Evolutionary conservation across 805 yeast species (phyloP).

Genomic region (Cyberlindnera bimundalis): DNA sequence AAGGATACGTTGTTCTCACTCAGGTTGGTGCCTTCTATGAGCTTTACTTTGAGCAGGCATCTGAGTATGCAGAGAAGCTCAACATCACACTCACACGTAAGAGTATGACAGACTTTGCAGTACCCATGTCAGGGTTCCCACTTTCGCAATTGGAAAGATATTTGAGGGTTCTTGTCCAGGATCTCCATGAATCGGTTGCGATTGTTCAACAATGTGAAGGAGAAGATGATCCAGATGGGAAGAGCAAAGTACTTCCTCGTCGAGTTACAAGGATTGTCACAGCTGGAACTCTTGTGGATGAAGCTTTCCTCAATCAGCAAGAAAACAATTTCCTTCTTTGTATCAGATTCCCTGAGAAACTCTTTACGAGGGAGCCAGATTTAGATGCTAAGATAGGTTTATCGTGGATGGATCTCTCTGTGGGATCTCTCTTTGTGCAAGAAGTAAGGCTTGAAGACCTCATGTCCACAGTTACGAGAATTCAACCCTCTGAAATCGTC

Average conservation of each 20-base stretch:
- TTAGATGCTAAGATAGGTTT: conserved; percentile 56
- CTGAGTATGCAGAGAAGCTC: conserved; percentile 61
- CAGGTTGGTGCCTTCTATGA: conserved; percentile 90
- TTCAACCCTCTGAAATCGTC: conserved; percentile 78
- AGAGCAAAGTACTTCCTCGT: conserved; percentile 46
- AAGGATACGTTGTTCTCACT: conserved; percentile 58
- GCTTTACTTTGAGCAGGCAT: conserved; percentile 86
- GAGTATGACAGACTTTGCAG: conserved; percentile 39
- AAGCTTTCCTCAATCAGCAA: conserved; percentile 70
- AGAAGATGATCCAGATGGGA: conserved; percentile 28
- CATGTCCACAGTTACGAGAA: conserved; percentile 68
- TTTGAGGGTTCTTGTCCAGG: conserved; percentile 68
- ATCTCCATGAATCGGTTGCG: conserved; percentile 68
- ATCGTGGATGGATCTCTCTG: conserved; percentile 85
- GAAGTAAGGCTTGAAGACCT: conserved; percentile 56
- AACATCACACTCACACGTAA: conserved; percentile 68
- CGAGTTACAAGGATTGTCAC: conserved; percentile 78
- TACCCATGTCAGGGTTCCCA: conserved; percentile 94
- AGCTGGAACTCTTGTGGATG: conserved; percentile 91
- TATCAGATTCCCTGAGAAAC: conserved; percentile 54
- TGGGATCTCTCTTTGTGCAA: conserved; percentile 75
- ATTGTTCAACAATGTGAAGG: conserved; percentile 64
- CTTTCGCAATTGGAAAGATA: conserved; percentile 65
- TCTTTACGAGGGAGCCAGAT: conserved; percentile 36
- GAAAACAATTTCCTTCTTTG: conserved; percentile 69